A percentile compares a stretch with the other conserved stretches of the same genome.
Evolutionary conservation across 805 yeast species (phyloP).

Genomic region (Lipomyces japonicus): DNA sequence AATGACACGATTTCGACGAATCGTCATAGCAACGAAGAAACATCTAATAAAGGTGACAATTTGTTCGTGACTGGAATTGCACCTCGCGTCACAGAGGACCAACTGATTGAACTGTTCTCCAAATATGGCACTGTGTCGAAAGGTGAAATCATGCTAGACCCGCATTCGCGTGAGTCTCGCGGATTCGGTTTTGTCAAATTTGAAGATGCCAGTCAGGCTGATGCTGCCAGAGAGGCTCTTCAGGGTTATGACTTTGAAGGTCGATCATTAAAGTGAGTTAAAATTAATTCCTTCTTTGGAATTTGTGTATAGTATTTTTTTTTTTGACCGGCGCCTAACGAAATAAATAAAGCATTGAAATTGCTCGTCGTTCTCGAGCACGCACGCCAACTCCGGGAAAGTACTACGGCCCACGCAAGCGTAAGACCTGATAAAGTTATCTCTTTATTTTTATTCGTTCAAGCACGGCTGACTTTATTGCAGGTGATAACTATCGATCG

Average conservation of each 20-base stretch:
- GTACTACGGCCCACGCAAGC: constrained; percentile 34
- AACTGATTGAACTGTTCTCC: constrained; percentile 33
- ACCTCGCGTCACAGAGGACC: constrained; percentile 33
- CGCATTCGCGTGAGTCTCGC: constrained; percentile 43
- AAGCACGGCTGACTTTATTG: background rate
- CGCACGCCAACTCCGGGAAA: constrained; percentile 41
- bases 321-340: background rate
- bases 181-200: constrained; percentile 54
- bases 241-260: constrained; percentile 44
- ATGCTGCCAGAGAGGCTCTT: constrained; percentile 46
- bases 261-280: constrained; percentile 36
- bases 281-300: background rate
- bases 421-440: background rate
- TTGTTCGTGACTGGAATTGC: constrained; percentile 38
- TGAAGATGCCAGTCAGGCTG: constrained; percentile 43
- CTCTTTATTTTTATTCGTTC: background rate
- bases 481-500: background rate
- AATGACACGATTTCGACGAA: background rate
- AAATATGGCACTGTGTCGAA: constrained; percentile 34
- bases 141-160: constrained; percentile 46
- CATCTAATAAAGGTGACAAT: constrained; percentile 33
- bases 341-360: constrained; percentile 39
- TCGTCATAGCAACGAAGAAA: background rate
- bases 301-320: background rate
- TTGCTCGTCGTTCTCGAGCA: constrained; percentile 42